These are phyloP conservation scores for Selaginella moellendorffii DNA, from an alignment of 75 land plant genomes.

Conservation along the genomic window DNA sequence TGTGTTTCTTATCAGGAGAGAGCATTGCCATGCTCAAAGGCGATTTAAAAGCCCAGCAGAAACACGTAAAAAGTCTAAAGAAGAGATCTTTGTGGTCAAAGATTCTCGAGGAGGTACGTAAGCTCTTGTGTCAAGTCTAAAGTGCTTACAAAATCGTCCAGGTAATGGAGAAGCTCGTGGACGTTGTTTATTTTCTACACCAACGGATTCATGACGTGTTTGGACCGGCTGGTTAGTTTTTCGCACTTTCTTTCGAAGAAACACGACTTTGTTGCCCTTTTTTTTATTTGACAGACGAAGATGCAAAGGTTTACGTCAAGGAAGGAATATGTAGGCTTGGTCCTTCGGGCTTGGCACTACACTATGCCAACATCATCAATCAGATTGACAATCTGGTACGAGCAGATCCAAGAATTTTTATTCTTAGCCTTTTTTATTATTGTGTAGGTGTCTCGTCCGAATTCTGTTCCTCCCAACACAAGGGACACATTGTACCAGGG, in stretches of 20 bases:
- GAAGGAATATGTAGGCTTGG: conserved; percentile 19
- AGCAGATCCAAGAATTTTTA: no score
- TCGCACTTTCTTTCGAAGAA: neutral
- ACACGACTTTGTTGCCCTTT: neutral
- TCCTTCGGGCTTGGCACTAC: conserved; percentile 67
- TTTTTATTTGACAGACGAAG: neutral
- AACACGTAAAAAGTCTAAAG: conserved; percentile 65
- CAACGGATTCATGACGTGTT: conserved; percentile 42
- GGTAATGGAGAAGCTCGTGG: conserved; percentile 82
- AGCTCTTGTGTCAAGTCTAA: no score
- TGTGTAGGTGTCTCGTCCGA: conserved; percentile 47
- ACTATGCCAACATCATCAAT: conserved; percentile 84
- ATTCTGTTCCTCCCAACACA: conserved; percentile 62
- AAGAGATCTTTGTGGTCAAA: conserved; percentile 87
- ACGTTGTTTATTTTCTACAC: conserved; percentile 52
- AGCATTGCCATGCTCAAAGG: conserved; percentile 39
- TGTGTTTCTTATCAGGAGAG: conserved; percentile 49
- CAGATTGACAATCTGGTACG: conserved; percentile 87
- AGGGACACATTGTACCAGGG: conserved; percentile 71
- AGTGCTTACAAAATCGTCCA: no score
- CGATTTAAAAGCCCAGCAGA: conserved; percentile 65
- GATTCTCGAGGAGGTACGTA: conserved; percentile 73
- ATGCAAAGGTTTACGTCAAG: neutral
- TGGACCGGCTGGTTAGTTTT: conserved; percentile 10
- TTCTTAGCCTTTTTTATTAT: neutral